Evolutionary conservation across 2,329 filamentous ascomycete species (phyloP).

Genomic region (Alternaria gaisen): DNA sequence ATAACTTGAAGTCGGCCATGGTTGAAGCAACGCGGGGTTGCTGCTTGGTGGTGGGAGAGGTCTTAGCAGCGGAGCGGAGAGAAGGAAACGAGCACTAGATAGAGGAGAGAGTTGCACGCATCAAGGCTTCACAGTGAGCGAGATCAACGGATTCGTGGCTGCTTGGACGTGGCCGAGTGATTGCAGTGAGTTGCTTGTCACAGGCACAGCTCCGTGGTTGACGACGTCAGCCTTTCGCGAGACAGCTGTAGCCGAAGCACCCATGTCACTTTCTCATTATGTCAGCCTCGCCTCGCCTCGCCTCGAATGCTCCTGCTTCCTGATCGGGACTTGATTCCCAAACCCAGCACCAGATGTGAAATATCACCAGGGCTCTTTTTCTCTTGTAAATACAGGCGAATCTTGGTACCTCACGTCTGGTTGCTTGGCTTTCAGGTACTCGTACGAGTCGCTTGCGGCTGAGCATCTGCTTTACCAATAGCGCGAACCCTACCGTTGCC

Average conservation of each 20-base stretch:
- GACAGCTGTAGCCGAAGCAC: conserved; percentile 3
- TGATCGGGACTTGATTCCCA: neutral
- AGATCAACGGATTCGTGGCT: neutral
- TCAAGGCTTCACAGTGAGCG: conserved; percentile 9
- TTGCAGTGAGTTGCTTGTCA: conserved; percentile 2
- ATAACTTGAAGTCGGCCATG: conserved; percentile 91
- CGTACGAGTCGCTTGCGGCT: conserved; percentile 2
- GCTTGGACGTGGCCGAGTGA: neutral
- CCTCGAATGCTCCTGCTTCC: neutral
- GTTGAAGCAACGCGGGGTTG: conserved; percentile 39
- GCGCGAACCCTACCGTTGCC: neutral
- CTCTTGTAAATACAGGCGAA: neutral
- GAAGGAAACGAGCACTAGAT: conserved; percentile 17
- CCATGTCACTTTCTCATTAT: conserved; percentile 10
- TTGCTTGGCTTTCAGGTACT: neutral
- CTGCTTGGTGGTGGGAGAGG: conserved; percentile 13
- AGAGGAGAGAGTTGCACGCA: conserved; percentile 11
- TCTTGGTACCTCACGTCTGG: neutral
- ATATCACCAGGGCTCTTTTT: neutral
- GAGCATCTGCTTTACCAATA: conserved; percentile 1
- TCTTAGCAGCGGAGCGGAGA: conserved; percentile 20
- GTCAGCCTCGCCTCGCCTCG: conserved; percentile 1
- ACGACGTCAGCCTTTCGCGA: conserved; percentile 24
- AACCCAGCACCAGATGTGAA: neutral
- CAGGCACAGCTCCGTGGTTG: conserved; percentile 10